A percentile compares a stretch with the other conserved stretches of the same genome.
phyloP scores from a whole-genome alignment of 805 yeast species.

The Starmerella sp. region DNA sequence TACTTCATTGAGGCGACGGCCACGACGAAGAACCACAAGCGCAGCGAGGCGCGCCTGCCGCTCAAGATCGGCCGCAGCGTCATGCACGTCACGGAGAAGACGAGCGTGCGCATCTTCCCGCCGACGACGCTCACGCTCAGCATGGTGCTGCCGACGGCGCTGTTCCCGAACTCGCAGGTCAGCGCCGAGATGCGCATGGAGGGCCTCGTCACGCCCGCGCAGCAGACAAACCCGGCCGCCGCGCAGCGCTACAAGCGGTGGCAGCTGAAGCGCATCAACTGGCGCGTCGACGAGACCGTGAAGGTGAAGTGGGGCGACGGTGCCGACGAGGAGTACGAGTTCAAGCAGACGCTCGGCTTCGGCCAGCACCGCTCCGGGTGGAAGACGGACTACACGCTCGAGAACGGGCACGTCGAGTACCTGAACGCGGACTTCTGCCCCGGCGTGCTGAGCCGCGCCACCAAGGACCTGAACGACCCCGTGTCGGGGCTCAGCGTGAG shows the following conservation, averaged over 20 bases:
- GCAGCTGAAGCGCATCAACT: constrained; percentile 80
- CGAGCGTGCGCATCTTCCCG: constrained; percentile 83
- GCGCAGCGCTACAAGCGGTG: constrained; percentile 41
- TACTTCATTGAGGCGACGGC: constrained; percentile 62
- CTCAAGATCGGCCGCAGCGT: constrained; percentile 66
- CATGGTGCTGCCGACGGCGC: constrained; percentile 77
- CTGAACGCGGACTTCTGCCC: constrained; percentile 26
- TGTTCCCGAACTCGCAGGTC: constrained; percentile 77
- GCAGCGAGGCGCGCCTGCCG: constrained; percentile 12
- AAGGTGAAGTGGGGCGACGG: constrained; percentile 11
- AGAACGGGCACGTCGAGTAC: constrained; percentile 67
- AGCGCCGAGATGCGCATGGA: constrained; percentile 75
- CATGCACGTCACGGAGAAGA: constrained; percentile 69
- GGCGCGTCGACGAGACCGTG: constrained; percentile 79
- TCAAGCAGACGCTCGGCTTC: constrained; percentile 55
- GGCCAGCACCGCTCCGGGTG: constrained; percentile 87
- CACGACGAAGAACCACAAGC: constrained; percentile 9
- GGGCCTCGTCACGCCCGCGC: constrained; percentile 23
- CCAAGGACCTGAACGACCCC: constrained; percentile 56
- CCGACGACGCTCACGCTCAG: constrained; percentile 86
- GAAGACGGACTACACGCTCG: constrained; percentile 74
- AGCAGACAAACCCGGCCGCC: constrained; percentile 10
- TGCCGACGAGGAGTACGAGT: constrained; percentile 37
- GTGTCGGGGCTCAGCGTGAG: constrained; percentile 63
- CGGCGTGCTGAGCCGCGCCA: constrained; percentile 17